Conservation (phyloP, 257 asterid genomes). For the Eustoma russellianum region DNA sequence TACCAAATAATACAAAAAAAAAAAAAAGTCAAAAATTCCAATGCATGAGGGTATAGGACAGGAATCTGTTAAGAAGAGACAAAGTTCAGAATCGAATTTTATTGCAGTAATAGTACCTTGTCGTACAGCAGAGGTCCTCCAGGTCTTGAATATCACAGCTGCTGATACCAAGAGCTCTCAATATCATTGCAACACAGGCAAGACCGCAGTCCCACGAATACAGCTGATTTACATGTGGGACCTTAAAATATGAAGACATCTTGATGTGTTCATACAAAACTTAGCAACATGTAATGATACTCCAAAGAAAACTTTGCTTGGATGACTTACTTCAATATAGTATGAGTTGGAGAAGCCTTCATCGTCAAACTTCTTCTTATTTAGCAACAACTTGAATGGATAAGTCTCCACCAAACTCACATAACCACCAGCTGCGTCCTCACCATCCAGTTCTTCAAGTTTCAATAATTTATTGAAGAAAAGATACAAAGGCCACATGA, state of each 20-base stretch:
- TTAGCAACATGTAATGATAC: neutral
- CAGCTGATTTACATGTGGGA: conserved; percentile 79
- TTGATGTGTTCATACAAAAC: neutral
- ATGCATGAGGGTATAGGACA: too few relatives aligned
- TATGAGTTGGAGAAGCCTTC: conserved; percentile 23
- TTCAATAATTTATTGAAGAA: conserved; percentile 63
- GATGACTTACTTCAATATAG: conserved; percentile 47
- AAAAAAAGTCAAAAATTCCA: too few relatives aligned
- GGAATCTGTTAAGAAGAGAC: too few relatives aligned
- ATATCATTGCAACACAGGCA: conserved; percentile 87
- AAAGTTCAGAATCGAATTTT: too few relatives aligned
- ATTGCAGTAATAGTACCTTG: conserved; percentile 35
- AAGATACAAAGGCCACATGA: conserved; percentile 68
- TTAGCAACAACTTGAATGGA: conserved; percentile 27
- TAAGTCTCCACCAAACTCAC: conserved; percentile 35
- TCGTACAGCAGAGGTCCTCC: conserved; percentile 59
- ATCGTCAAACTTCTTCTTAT: conserved; percentile 22
- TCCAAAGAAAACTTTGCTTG: conserved; percentile 2
- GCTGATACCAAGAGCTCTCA: conserved; percentile 52
- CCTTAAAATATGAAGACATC: conserved; percentile 32
- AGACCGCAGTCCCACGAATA: conserved; percentile 93
- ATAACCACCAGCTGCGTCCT: conserved; percentile 26
- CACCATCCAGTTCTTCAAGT: conserved; percentile 45
- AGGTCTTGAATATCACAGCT: conserved; percentile 45
- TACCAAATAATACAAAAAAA: too few relatives aligned